Evolutionary conservation across 2,329 filamentous ascomycete species (phyloP).

Genomic region (Hymenoscyphus albidus): DNA sequence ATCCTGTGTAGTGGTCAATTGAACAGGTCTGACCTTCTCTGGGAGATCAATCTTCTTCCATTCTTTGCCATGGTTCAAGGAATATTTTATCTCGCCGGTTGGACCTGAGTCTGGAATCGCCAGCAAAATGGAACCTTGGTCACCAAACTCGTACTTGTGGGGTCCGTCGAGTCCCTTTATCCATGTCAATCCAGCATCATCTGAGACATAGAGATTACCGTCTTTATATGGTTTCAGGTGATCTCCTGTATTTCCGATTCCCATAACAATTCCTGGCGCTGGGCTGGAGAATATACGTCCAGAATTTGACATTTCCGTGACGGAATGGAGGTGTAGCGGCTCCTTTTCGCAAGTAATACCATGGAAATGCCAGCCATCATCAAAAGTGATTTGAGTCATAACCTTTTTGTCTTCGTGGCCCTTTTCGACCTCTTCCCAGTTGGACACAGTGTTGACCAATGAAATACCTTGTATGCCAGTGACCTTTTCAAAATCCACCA

Average conservation of each 20-base stretch:
- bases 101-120: constrained; percentile 64
- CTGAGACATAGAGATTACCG: constrained; percentile 80
- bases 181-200: constrained; percentile 88
- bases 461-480: constrained; percentile 88
- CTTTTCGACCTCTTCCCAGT: constrained; percentile 70
- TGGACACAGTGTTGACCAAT: constrained; percentile 83
- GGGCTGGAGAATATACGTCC: constrained; percentile 91
- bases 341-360: constrained; percentile 61
- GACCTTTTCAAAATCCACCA: constrained; percentile 95
- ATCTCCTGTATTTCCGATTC: constrained; percentile 83
- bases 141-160: constrained; percentile 95
- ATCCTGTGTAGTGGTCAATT: constrained; percentile 85
- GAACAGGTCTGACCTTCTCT: constrained; percentile 63
- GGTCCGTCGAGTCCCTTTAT: constrained; percentile 68
- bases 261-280: constrained; percentile 91
- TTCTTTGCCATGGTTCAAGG: constrained; percentile 80
- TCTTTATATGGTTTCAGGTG: constrained; percentile 66
- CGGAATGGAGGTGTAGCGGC: constrained; percentile 82
- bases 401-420: constrained; percentile 59
- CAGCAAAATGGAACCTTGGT: constrained; percentile 83
- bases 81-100: constrained; percentile 67
- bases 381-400: constrained; percentile 83
- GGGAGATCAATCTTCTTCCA: constrained; percentile 74
- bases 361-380: constrained; percentile 86
- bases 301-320: constrained; percentile 77